Base-by-base conservation (phyloP, 768 basidiomycete genomes). In the Boletus vinaceobasis region DNA sequence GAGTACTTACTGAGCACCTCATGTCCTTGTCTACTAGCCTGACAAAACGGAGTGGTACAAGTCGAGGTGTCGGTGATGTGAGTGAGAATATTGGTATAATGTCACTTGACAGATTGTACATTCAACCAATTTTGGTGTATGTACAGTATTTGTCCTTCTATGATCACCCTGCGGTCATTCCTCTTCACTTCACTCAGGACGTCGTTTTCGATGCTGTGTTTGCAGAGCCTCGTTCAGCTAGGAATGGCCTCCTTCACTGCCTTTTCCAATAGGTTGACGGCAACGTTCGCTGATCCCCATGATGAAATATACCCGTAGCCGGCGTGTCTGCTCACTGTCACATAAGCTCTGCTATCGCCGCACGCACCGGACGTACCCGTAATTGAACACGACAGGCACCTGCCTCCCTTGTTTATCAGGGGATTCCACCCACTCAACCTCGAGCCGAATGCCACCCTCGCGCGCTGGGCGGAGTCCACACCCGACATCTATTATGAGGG, bases 391-490 rank as follows among this genome's bases (percentile, higher is more conserved):
- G 27, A 85, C 67, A 0, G 81, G 79, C 14, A 49, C 43, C 62
- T 71, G 49, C 43, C 62, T 71, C 21, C 55, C 62, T 17, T 58
- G 60, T 58, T 59, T 51, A 43, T 55, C 50, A 14, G 57, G 62
- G 6, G 27, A 35, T 4, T 67, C 66, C 37, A 75, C 56, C 74
- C 73, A 75, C 42, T 79, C 80, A 1, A 67, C 64, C 48, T 79
- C 83, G 2, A 88, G 68, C 27, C 86, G 68, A 29, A 88, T 75
- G 0, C 87, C 87, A 23, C 82, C 84, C 51, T 80, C 80, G 48
- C 88, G 70, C n/a, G 56, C 56, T 27, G 52, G 52, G 31, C 52
- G 48, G 19, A 57, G 69, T 2, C 87, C 88, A 64, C 78, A 78
- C 5, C 79, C 79, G 50, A 77, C 73, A 23, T 76, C 77, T 15